A percentile compares a stretch with the other conserved stretches of the same genome.
phyloP scores from a whole-genome alignment of 129 eudicot genomes.

The Chrysanthemum lavandulifolium region DNA sequence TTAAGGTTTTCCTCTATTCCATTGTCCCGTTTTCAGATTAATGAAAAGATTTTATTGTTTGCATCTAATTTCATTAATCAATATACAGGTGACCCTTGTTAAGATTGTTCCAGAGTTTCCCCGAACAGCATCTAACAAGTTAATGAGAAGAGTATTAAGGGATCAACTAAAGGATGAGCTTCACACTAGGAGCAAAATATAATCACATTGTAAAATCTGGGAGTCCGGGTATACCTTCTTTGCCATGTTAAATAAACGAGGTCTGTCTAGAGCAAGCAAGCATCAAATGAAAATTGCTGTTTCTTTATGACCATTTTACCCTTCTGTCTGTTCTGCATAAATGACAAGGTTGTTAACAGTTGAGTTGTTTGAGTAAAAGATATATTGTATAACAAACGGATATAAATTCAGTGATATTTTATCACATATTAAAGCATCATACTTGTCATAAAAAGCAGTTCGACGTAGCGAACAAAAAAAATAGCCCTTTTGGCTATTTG shows the following conservation, averaged over 20 bases:
- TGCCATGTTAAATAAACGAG: background rate
- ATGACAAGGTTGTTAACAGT: no score
- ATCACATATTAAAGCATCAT: no score
- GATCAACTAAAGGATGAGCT: conserved; percentile 66
- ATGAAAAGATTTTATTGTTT: background rate
- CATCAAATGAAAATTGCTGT: no score
- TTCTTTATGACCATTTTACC: no score
- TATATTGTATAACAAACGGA: no score
- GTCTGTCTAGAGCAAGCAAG: background rate
- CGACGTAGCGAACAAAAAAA: no score
- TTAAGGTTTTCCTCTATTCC: conserved; percentile 58
- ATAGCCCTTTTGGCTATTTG: no score
- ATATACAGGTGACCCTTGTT: conserved; percentile 69
- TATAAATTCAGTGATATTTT: no score
- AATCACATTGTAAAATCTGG: background rate
- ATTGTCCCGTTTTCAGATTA: background rate
- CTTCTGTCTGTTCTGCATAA: no score
- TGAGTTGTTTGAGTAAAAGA: no score
- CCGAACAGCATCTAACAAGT: conserved; percentile 81
- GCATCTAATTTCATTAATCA: conserved; percentile 13
- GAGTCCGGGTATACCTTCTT: no score
- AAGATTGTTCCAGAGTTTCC: conserved; percentile 75
- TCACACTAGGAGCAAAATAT: conserved; percentile 52
- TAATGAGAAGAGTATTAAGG: conserved; percentile 73
- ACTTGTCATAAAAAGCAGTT: no score